Conservation (phyloP, 495 filamentous ascomycete genomes). For the Podospora didyma region DNA sequence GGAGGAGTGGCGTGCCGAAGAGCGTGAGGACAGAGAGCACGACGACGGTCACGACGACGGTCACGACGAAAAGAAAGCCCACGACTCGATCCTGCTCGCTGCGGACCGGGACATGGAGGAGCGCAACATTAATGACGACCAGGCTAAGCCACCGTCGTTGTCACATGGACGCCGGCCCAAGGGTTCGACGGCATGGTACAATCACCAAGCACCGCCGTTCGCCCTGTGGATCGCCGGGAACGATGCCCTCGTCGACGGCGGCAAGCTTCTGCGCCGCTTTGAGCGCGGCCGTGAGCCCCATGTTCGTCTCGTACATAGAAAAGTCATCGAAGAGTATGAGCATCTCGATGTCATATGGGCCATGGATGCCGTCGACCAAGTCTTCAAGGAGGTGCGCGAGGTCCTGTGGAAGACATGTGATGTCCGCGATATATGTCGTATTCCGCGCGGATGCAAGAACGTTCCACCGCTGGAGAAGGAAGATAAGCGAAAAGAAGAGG, state of each 20-base stretch:
- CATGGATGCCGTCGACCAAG: constrained; percentile 80
- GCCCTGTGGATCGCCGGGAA: constrained; percentile 84
- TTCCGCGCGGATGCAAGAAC: constrained; percentile 61
- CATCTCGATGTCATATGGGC: constrained; percentile 97
- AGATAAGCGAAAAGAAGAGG: background rate
- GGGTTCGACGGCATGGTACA: constrained; percentile 71
- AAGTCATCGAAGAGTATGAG: constrained; percentile 86
- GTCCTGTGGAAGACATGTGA: constrained; percentile 73
- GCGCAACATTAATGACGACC: background rate
- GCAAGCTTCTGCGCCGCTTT: constrained; percentile 67
- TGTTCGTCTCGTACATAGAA: constrained; percentile 74
- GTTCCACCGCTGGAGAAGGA: constrained; percentile 18
- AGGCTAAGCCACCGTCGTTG: background rate
- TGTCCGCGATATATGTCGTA: constrained; percentile 53
- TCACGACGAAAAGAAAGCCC: constrained; percentile 2
- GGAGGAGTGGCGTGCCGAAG: constrained; percentile 61
- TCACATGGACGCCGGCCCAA: constrained; percentile 25
- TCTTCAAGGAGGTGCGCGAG: constrained; percentile 76
- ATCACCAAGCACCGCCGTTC: constrained; percentile 72
- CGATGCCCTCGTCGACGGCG: constrained; percentile 82
- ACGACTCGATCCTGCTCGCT: constrained; percentile 3
- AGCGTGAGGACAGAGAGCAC: constrained; percentile 53
- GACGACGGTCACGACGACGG: constrained; percentile 6
- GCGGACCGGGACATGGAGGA: constrained; percentile 12
- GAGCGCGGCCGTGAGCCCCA: constrained; percentile 76